Evolutionary conservation across 1,284 basidiomycete genomes (phyloP).

Genomic region (Apiotrichum sp.): DNA sequence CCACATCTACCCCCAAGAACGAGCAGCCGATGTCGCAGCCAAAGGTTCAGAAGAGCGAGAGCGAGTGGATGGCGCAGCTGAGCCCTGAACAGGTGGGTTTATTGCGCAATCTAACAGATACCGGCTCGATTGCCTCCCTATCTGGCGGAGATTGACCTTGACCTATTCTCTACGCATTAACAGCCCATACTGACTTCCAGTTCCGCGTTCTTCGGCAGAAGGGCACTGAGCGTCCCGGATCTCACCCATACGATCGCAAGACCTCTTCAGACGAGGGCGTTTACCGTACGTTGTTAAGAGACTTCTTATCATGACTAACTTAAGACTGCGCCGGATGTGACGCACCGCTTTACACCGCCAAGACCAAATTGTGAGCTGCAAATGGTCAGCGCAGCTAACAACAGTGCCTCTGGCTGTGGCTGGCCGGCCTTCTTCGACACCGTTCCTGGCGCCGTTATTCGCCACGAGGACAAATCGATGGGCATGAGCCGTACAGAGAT

Average conservation of each 20-base stretch:
- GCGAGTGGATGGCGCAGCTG: conserved; percentile 80
- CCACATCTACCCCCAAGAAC: conserved; percentile 7
- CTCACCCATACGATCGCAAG: conserved; percentile 69
- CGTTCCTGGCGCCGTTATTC: conserved; percentile 77
- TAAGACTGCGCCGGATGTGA: conserved; percentile 48
- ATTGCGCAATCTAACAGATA: not conserved
- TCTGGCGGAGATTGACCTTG: too few relatives aligned
- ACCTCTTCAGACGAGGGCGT: conserved; percentile 54
- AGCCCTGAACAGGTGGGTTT: conserved; percentile 68
- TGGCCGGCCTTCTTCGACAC: conserved; percentile 98
- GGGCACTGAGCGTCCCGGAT: conserved; percentile 74
- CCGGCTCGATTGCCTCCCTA: too few relatives aligned
- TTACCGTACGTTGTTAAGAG: conserved; percentile 53
- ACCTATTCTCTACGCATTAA: not conserved
- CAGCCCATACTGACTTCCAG: conserved; percentile 46
- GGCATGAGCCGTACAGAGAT: conserved; percentile 48
- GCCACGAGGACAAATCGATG: conserved; percentile 47
- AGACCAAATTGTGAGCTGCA: conserved; percentile 65
- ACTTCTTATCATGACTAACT: not conserved
- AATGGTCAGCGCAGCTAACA: conserved; percentile 5
- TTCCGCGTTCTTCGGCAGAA: conserved; percentile 80
- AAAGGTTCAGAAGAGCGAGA: conserved; percentile 57
- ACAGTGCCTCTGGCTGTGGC: conserved; percentile 73
- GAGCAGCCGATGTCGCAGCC: conserved; percentile 7
- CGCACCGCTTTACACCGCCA: conserved; percentile 66